Evolutionary conservation across 257 asterid species (phyloP).

Genomic region (Solanum piurae): DNA sequence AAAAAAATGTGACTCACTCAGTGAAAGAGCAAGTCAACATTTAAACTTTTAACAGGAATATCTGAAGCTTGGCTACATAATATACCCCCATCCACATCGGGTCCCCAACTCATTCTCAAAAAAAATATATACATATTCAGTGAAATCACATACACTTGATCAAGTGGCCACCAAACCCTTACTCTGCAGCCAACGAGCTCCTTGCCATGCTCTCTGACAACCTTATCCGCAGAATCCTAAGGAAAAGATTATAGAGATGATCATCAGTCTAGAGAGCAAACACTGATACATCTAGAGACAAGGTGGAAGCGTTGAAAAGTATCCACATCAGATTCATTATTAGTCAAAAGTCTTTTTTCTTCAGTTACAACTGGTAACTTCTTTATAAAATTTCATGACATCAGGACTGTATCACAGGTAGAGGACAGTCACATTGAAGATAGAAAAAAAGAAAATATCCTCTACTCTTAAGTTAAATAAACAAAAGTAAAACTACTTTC

Average conservation of each 20-base stretch:
- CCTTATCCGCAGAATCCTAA: conserved; percentile 7
- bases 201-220: background rate
- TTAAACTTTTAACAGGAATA: background rate
- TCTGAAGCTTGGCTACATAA: background rate
- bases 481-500: background rate
- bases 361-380: background rate
- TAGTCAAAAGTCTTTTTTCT: background rate
- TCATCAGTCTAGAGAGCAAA: background rate
- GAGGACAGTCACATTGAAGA: background rate
- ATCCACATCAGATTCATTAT: background rate
- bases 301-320: background rate
- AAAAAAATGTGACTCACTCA: background rate
- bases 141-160: conserved; percentile 17
- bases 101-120: background rate
- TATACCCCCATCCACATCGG: background rate
- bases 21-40: background rate
- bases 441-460: background rate
- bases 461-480: background rate
- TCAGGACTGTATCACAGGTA: background rate
- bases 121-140: background rate
- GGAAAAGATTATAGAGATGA: background rate
- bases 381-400: background rate
- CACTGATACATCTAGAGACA: background rate
- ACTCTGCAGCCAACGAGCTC: conserved; percentile 20
- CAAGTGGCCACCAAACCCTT: conserved; percentile 34